A percentile compares a stretch with the other conserved stretches of the same genome.
Evolutionary conservation across 345 rosid genomes (phyloP).

Genomic region (Psidium guajava): DNA sequence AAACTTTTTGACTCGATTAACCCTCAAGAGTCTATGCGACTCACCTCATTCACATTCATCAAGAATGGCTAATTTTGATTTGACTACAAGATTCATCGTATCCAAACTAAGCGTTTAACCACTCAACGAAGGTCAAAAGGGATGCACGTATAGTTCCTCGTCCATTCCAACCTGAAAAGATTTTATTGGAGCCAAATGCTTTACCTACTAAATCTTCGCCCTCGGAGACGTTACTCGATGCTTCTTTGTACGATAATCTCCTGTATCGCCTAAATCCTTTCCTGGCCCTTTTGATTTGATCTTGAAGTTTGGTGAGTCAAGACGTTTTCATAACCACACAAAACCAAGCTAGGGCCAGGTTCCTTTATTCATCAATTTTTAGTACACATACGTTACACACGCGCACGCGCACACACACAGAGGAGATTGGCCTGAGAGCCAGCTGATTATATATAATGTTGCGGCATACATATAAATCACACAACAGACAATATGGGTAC

Average conservation of each 20-base stretch:
- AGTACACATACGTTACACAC: not conserved
- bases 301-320: not conserved
- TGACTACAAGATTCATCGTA: not conserved
- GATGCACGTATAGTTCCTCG: not conserved
- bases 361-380: not conserved
- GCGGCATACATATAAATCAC: not conserved
- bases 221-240: not conserved
- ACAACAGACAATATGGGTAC: not conserved
- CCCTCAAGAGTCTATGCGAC: not conserved
- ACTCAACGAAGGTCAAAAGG: not conserved
- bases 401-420: not conserved
- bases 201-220: not conserved
- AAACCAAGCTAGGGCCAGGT: not conserved
- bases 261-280: not conserved
- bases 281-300: not conserved
- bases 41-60: not conserved
- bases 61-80: not conserved
- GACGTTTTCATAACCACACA: not conserved
- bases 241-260: not conserved
- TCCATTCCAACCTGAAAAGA: not conserved
- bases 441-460: not conserved
- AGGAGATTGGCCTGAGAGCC: not conserved
- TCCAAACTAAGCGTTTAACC: not conserved
- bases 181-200: not conserved
- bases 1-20: not conserved